Evolutionary conservation across 2,329 filamentous ascomycete species (phyloP), one percentile per base, ranked within the genome.

Genomic region (Sordariomycetes sp.): DNA sequence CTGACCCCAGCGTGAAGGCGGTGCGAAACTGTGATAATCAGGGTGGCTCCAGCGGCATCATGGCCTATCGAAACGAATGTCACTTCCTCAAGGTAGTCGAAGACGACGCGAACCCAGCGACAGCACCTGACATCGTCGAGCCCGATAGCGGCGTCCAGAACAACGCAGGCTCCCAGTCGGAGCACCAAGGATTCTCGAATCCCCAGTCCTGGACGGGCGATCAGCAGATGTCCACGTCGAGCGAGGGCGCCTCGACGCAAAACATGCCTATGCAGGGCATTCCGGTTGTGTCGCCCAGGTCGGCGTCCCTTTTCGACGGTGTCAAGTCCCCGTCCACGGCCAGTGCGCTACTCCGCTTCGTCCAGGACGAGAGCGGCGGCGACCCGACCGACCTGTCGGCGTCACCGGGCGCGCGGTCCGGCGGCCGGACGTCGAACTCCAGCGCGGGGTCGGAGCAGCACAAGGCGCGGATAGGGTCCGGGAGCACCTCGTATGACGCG

Each of bases 351-450:
- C 65, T 63, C 39, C 67, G 71, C 22, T 79, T 75, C 59, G 72
- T 66, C 10, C 68, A 70, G 10, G 68, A 68, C 22, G 74, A 75
- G n/a, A 67, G 66, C 50, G 71, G 68, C 56, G 76, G 74, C n/a
- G 68, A 70, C 17, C 69, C 69, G 24, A 76, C 74, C 55, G 76
- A 78, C 50, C 64, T 74, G 57, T 76, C 75, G 1, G 70, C 68
- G 3, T 80, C 79, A 0, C 73, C 78, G 2, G 77, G 79, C 24
- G 72, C 71, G 7, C 69, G 69, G 53, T 82, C 80, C 2, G 79
- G 74, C 60, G 70, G 77, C n/a, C 79, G 75, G 24, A 84, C 81
- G 12, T 81, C 81, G 2, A 83, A 79, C 62, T 84, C 81, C 3
- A 81, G 77, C 62, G 65, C 62, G 59, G 65, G 58, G 62, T 60